Percentiles rank a stretch among this genome's conserved stretches.
phyloP scores from a whole-genome alignment of 2,329 filamentous ascomycete genomes.

The Ophiostoma sp. region DNA sequence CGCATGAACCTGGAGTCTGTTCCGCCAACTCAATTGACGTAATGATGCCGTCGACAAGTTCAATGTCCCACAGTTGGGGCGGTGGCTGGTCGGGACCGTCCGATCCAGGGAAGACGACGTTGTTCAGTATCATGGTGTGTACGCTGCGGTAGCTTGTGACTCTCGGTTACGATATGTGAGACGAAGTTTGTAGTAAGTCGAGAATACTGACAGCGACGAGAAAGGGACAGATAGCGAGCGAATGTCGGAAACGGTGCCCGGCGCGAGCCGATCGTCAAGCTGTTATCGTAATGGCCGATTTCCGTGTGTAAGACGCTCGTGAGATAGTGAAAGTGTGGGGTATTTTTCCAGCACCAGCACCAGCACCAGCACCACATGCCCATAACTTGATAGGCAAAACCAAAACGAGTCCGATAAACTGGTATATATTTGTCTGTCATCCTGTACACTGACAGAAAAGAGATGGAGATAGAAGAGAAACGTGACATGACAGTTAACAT shows the following conservation, averaged over 20 bases:
- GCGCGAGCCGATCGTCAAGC: neutral
- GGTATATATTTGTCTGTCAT: neutral
- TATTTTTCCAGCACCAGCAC: too few relatives aligned
- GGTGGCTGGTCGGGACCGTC: neutral
- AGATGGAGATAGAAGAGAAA: neutral
- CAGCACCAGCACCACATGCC: neutral
- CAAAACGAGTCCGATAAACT: neutral
- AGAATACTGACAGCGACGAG: neutral
- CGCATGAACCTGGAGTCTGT: neutral
- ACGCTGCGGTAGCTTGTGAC: neutral
- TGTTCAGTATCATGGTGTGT: constrained; percentile 20
- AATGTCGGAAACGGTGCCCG: neutral
- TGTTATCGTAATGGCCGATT: neutral
- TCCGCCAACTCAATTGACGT: constrained; percentile 13
- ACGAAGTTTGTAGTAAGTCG: neutral
- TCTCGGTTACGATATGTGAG: neutral
- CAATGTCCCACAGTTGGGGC: constrained; percentile 20
- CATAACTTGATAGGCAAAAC: too few relatives aligned
- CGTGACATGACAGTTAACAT: neutral
- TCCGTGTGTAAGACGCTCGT: neutral
- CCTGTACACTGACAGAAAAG: neutral
- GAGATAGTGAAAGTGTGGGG: constrained; percentile 1
- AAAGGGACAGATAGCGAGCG: neutral
- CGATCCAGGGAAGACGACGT: constrained; percentile 22
- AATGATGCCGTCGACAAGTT: constrained; percentile 23